phyloP scores from a whole-genome alignment of 768 basidiomycete genomes.

The Suillus clintonianus region DNA sequence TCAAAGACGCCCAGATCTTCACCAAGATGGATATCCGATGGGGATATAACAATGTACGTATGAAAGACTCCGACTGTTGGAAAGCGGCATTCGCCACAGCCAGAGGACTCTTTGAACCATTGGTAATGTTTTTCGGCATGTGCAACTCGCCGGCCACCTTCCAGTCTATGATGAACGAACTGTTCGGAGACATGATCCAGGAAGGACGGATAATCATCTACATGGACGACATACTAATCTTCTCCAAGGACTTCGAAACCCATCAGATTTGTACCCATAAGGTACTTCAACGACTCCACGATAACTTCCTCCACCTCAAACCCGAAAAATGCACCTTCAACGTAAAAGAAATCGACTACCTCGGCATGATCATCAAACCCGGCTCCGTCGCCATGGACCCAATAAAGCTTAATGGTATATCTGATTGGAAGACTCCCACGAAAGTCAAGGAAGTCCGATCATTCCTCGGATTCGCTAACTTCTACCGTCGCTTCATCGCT shows the following conservation, averaged over 20 bases:
- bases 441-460: too few species aligned
- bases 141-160: conserved; percentile 16
- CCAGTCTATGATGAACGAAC: conserved; percentile 33
- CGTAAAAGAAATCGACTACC: background rate
- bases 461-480: too few species aligned
- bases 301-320: conserved; percentile 35
- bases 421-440: too few species aligned
- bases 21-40: conserved; percentile 15
- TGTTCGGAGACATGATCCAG: conserved; percentile 9
- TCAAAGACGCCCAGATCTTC: conserved; percentile 13
- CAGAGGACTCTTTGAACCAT: background rate
- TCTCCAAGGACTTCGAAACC: conserved; percentile 9
- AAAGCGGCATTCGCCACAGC: background rate
- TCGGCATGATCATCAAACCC: background rate
- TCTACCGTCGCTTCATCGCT: too few species aligned
- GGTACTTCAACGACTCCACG: conserved; percentile 31
- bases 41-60: background rate
- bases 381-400: background rate
- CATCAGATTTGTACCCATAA: conserved; percentile 11
- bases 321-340: background rate
- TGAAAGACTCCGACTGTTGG: background rate
- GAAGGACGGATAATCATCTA: conserved; percentile 25
- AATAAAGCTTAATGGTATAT: too few species aligned
- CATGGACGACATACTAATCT: conserved; percentile 29
- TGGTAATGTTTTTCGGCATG: conserved; percentile 9